These are phyloP conservation scores for Phaseolus lunatus DNA, from an alignment of 306 rosid species.

Conservation along the genomic window DNA sequence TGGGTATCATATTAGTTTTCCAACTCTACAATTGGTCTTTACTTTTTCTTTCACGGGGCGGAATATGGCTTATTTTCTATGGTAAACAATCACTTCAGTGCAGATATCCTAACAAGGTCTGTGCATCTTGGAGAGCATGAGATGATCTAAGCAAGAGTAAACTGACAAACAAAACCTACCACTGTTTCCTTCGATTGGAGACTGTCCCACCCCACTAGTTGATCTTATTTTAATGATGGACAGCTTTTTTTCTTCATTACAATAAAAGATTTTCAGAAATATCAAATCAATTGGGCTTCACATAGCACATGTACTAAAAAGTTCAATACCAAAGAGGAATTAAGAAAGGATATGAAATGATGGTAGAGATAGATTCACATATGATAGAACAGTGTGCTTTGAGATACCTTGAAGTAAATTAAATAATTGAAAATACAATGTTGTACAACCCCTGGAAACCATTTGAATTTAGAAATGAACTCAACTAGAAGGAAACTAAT, in stretches of 20 bases:
- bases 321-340: conserved; percentile 5
- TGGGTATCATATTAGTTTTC: not conserved
- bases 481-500: conserved; percentile 13
- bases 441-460: not conserved
- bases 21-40: not conserved
- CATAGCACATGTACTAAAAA: not conserved
- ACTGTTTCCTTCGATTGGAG: not conserved
- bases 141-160: conserved; percentile 2
- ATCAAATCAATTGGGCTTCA: conserved; percentile 23
- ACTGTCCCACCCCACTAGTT: not conserved
- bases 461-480: conserved; percentile 16
- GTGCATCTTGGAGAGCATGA: not conserved
- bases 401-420: not conserved
- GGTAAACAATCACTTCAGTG: not conserved
- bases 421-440: conserved; percentile 1
- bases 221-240: conserved; percentile 19
- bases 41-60: not conserved
- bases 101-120: not conserved
- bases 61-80: not conserved
- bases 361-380: conserved; percentile 10
- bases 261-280: conserved; percentile 9
- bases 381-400: not conserved
- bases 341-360: conserved; percentile 9
- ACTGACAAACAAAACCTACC: not conserved
- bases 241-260: not conserved